Evolutionary conservation across 345 rosid genomes (phyloP), one percentile per base, ranked within the genome.

Genomic region (Ceriops decandra): DNA sequence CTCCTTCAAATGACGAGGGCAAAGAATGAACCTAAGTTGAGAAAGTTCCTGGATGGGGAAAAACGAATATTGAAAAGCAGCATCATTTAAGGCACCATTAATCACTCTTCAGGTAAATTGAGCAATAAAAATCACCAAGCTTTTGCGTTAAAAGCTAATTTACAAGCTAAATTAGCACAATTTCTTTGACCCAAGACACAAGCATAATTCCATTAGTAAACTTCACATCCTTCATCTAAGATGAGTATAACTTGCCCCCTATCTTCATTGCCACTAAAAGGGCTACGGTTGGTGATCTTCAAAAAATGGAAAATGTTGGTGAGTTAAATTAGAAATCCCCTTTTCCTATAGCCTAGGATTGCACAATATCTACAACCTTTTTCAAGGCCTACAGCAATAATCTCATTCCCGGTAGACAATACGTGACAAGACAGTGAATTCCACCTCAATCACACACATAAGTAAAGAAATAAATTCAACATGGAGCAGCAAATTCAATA

Each of bases 1-100:
- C 70, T 93, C 98, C 84, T 91, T 89, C 88, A 91, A 73, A 61
- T 78, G 64, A 68, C 89, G 71, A 22, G 97, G 98, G 68, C 96
- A 93, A 57, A 85, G 75, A 85, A 74, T 79, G 65, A 87, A 93
- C 79, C 98, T 85, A 65, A 93, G 83, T 65, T 87, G 88, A 22
- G 96, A 76, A 67, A 93, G 89, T 81, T 91, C 96, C 98, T 91
- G 79, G 67, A 72, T 24, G 49, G 5, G 36, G 36, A 22, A 22
- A 52, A 46, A 69, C 11, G 16, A 30, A 26, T 24, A 73, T 22
- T 62, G 15, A 54, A 67, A 67, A 53, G 21, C 10, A 22, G 17
- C 60, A 57, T 24, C 51, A 64, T 10, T 38, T 46, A 24, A 70
- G 62, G 63, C 35, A 62, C 20, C 11, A 7, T 21, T 26, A 52